Base-by-base conservation (phyloP, 2,329 filamentous ascomycete genomes). In the Seiridium unicorne region DNA sequence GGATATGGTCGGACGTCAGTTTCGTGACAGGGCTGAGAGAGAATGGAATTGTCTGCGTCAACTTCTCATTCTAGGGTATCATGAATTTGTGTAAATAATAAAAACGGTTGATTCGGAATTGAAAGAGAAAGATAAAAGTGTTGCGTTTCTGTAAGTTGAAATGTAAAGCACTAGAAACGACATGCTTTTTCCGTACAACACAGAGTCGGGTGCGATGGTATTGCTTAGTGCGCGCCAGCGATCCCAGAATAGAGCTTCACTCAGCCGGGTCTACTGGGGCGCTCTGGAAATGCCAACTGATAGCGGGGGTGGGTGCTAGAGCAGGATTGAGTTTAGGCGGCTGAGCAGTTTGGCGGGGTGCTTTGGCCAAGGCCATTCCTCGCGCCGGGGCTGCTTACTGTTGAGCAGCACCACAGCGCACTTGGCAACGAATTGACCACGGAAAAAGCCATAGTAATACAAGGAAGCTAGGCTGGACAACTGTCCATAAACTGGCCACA, bases 161-260 rank as follows among this genome's bases (percentile, higher is more conserved):
- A 51, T 38, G 49, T 13, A 38, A 26, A 26, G 18, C 18, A 26
- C 18, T 26, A 2, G 18, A 26, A 26, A 26, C 18, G 18, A 26
- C 18, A 26, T 26, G 18, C 18, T 26, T 26, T 26, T 26, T 26
- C 18, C 18, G 18, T 26, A 26, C 18, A 26, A 26, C 18, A 26
- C 18, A 26, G 18, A 26, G 18, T 26, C 18, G 18, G 18, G 9
- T 13, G 34, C 34, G 8, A n/a, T 34, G 5, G 3, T 35, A 51
- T 38, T 51, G 49, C 49, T 51, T 51, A 51, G 49, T 51, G 49
- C 49, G 18, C 18, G 49, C 49, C 11, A 11, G 3, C 5, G 5
- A 9, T 51, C 49, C 49, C 49, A 51, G 49, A 51, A 51, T 51
- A 51, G 49, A 13, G 49, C 49, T 51, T 51, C 49, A 51, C 49